Conservation (phyloP, 2,329 filamentous ascomycete species). For the Stemphylium beticola region DNA sequence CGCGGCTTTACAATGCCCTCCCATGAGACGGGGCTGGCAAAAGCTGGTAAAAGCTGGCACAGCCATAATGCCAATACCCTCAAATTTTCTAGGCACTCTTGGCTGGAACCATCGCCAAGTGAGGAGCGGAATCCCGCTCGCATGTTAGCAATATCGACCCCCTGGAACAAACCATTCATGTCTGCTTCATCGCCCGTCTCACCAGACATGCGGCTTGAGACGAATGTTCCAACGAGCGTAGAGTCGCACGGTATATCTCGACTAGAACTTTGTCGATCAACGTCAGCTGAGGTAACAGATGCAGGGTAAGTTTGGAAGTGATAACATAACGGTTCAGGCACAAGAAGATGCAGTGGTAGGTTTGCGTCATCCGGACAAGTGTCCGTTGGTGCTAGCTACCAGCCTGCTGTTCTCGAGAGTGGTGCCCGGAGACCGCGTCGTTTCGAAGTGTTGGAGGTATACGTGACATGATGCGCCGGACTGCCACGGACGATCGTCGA, state of each 20-base stretch:
- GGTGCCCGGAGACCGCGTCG: background rate
- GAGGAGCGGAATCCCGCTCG: constrained; percentile 4
- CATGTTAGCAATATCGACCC: constrained; percentile 2
- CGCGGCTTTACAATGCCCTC: background rate
- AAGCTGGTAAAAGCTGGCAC: background rate
- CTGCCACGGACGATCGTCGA: too few species aligned
- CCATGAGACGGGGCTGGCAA: constrained; percentile 1
- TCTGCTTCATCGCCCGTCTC: background rate
- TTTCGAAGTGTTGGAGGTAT: background rate
- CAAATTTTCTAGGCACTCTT: constrained; percentile 3
- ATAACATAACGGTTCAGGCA: background rate
- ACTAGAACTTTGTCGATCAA: background rate
- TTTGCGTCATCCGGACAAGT: background rate
- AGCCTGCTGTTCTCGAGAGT: background rate
- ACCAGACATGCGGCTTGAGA: background rate
- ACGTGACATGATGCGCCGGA: background rate
- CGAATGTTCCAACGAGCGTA: background rate
- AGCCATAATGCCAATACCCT: constrained; percentile 7
- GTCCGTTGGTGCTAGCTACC: background rate
- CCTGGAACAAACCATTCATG: background rate
- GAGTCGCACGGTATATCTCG: background rate
- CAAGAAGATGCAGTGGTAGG: background rate
- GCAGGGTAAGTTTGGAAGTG: constrained; percentile 1
- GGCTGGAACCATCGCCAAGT: constrained; percentile 5
- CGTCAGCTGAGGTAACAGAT: background rate